phyloP scores from a whole-genome alignment of 176 grass and related monocot genomes.

The Cocos nucifera region DNA sequence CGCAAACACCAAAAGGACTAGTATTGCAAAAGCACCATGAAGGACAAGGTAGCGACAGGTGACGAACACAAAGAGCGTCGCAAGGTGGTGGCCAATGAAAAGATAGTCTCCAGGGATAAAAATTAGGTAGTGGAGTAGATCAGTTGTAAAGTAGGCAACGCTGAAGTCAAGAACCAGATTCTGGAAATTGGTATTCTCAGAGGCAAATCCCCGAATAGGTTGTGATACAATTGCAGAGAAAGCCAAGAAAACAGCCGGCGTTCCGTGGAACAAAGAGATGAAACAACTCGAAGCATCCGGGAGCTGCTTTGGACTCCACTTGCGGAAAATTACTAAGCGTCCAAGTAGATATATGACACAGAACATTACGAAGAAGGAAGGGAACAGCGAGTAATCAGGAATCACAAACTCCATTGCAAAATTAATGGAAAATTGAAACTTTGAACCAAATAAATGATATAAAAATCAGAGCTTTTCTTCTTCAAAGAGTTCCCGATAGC shows the following conservation, averaged over 20 bases:
- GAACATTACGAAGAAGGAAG: slow-evolving; percentile 50
- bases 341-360: slow-evolving; percentile 43
- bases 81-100: slow-evolving; percentile 93
- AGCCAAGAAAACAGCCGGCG: slow-evolving; percentile 47
- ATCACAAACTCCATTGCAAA: slow-evolving; percentile 20
- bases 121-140: slow-evolving; percentile 84
- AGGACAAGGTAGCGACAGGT: slow-evolving; percentile 72
- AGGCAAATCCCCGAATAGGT: slow-evolving; percentile 46
- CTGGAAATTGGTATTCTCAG: slow-evolving; percentile 45
- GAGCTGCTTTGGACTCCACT: slow-evolving; percentile 44
- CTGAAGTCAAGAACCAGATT: slow-evolving; percentile 81
- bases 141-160: slow-evolving; percentile 83
- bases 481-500: too few species aligned
- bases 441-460: too few species aligned
- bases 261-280: slow-evolving; percentile 80
- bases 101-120: slow-evolving; percentile 66
- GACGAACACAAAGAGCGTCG: slow-evolving; percentile 89
- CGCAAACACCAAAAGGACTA: slow-evolving; percentile 73
- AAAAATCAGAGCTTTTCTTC: too few species aligned
- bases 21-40: slow-evolving; percentile 73
- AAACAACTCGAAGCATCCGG: slow-evolving; percentile 79
- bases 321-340: slow-evolving; percentile 42
- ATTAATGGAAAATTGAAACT: too few species aligned
- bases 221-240: slow-evolving; percentile 29
- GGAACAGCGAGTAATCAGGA: slow-evolving; percentile 26